Base-by-base conservation (phyloP, 306 rosid species). In the Quercus bicolor region DNA sequence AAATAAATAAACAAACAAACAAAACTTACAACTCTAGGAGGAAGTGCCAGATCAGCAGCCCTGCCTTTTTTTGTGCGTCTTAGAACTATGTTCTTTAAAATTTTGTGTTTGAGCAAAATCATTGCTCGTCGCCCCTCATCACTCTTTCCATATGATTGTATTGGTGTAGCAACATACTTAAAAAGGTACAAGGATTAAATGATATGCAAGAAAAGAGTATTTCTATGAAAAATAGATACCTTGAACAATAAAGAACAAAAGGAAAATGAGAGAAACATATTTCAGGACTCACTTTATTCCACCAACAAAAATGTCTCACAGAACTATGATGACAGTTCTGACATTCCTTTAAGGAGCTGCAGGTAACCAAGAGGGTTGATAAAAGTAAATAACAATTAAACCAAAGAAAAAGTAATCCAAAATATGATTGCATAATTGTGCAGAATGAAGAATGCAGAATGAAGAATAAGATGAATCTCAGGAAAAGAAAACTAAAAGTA, bases 21-120 rank as follows among this genome's bases (percentile, higher is more conserved):
- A 54, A 45, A 77, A 87, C 97, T 85, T 87, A 95, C 98, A 60
- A 91, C 92, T 88, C 98, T 85, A 29, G 98, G 97, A 69, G 98
- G 98, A 76, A 95, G 97, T 64, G 95, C 96, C 53, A 95, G 98
- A 80, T 95, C 98, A 74, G 96, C 88, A 72, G 98, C 97, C 80
- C 98, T 85, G 80, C 97, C 97, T 78, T 87, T 76, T 84, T 92
- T 95, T n/a, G 98, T 92, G 21, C 98, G 91, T 77, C 98, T 87
- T 65, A 95, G 85, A 53, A 92, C 85, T 76, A 89, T 86, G 79
- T 70, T 92, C 86, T 87, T 91, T 51, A 95, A 76, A 68, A 95
- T 83, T 85, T 89, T 95, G 79, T 91, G 84, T 70, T 81, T 95
- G 61, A 95, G 92, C 85, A 91, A 90, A 66, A 88, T 53, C 98